phyloP scores from a whole-genome alignment of 2,329 filamentous ascomycete species.

The Neofusicoccum laricinum region DNA sequence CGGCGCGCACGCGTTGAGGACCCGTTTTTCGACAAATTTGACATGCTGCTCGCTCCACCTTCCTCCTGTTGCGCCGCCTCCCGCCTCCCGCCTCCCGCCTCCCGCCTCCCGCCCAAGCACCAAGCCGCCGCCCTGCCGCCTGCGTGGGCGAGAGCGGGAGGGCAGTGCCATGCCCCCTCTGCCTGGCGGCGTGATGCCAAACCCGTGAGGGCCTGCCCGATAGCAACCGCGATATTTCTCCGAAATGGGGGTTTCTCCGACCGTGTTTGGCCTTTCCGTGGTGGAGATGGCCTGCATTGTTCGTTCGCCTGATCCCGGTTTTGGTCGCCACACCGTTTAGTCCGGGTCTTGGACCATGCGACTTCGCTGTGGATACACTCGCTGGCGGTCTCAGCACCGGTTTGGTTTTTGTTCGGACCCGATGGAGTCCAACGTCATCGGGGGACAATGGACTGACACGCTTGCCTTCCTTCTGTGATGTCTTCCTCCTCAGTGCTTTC shows the following conservation, averaged over 20 bases:
- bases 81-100: not conserved
- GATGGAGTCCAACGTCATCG: slow-evolving; percentile 17
- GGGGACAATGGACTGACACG: slow-evolving; percentile 12
- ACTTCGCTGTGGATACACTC: slow-evolving; percentile 6
- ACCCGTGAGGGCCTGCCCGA: too few species aligned
- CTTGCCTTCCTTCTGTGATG: not conserved
- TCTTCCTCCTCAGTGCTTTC: not conserved
- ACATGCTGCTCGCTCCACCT: slow-evolving; percentile 13
- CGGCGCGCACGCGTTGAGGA: not conserved
- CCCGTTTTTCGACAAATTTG: slow-evolving; percentile 13
- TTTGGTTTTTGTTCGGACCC: slow-evolving; percentile 8
- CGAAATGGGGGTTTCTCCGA: not conserved
- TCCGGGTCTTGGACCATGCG: slow-evolving; percentile 7
- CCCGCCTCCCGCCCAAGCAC: not conserved
- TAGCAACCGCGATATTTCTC: not conserved
- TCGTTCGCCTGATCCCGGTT: slow-evolving; percentile 1
- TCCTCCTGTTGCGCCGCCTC: not conserved
- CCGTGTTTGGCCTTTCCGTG: not conserved
- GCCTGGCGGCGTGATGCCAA: too few species aligned
- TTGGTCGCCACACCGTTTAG: slow-evolving; percentile 2
- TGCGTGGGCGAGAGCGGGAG: too few species aligned
- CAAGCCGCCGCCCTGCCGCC: not conserved
- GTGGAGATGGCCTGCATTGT: not conserved
- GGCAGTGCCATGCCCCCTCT: too few species aligned
- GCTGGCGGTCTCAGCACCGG: slow-evolving; percentile 4